These are phyloP conservation scores for Paulownia fortunei DNA, from an alignment of 257 asterid species.

Conservation along the genomic window DNA sequence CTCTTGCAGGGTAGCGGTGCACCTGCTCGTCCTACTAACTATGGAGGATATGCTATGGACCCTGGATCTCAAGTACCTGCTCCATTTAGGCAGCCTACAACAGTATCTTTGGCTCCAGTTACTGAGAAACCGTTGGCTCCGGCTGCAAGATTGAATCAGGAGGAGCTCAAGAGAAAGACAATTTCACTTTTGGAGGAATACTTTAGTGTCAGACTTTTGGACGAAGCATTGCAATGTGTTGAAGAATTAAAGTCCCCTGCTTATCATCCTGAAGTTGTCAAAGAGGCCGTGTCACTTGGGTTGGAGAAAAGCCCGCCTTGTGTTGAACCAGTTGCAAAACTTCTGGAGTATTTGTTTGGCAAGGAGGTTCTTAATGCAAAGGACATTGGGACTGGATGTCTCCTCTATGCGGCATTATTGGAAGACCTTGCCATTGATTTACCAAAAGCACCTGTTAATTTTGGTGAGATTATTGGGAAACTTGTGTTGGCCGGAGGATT, in stretches of 20 bases:
- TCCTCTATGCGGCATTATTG: slow-evolving; percentile 54
- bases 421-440: slow-evolving; percentile 92
- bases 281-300: slow-evolving; percentile 71
- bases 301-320: slow-evolving; percentile 81
- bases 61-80: slow-evolving; percentile 48
- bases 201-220: slow-evolving; percentile 63
- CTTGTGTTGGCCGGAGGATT: slow-evolving; percentile 61
- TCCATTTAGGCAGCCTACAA: slow-evolving; percentile 41
- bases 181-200: slow-evolving; percentile 77
- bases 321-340: slow-evolving; percentile 64
- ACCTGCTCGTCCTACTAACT: slow-evolving; percentile 46
- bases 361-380: slow-evolving; percentile 54
- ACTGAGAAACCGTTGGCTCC: slow-evolving; percentile 48
- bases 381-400: slow-evolving; percentile 60
- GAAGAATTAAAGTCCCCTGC: slow-evolving; percentile 83
- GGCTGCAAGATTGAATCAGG: slow-evolving; percentile 40
- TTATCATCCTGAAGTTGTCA: slow-evolving; percentile 76
- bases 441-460: slow-evolving; percentile 85
- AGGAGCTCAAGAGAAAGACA: slow-evolving; percentile 69
- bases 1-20: slow-evolving; percentile 71
- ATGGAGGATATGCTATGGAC: slow-evolving; percentile 46
- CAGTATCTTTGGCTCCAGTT: slow-evolving; percentile 34
- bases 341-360: slow-evolving; percentile 58
- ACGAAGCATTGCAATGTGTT: slow-evolving; percentile 84
- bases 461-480: slow-evolving; percentile 77